Evolutionary conservation across 768 basidiomycete species (phyloP).

Genomic region (Mycena alexandri): DNA sequence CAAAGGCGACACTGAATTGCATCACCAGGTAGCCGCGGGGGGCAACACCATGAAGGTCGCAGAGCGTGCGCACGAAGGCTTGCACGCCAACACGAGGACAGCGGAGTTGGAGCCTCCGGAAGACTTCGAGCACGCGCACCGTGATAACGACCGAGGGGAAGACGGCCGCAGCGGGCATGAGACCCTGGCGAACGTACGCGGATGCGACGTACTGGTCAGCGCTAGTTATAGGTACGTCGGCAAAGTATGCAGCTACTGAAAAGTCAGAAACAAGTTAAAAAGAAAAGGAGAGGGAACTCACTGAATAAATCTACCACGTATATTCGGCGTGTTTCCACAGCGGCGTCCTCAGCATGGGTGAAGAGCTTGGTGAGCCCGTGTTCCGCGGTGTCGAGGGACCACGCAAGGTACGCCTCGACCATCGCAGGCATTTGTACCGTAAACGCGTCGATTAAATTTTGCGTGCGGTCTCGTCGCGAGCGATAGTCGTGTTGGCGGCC

Average conservation of each 20-base stretch:
- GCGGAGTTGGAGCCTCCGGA: constrained; percentile 1
- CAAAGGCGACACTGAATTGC: constrained; percentile 48
- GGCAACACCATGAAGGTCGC: constrained; percentile 32
- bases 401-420: background rate
- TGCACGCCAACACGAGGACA: constrained; percentile 40
- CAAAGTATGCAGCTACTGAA: background rate
- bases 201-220: background rate
- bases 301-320: background rate
- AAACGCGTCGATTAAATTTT: background rate
- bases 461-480: background rate
- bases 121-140: background rate
- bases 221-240: background rate
- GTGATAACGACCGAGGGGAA: background rate
- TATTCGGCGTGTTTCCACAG: background rate
- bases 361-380: background rate
- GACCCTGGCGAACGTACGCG: background rate
- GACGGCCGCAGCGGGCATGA: background rate
- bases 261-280: background rate
- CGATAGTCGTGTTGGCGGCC: background rate
- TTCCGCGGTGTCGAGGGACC: background rate
- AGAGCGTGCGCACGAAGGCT: constrained; percentile 37
- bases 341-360: background rate
- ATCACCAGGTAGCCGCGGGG: constrained; percentile 7
- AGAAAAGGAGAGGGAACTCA: background rate
- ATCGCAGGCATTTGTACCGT: background rate